phyloP scores from a whole-genome alignment of 768 basidiomycete species.

The Amanita pseudoporphyria region DNA sequence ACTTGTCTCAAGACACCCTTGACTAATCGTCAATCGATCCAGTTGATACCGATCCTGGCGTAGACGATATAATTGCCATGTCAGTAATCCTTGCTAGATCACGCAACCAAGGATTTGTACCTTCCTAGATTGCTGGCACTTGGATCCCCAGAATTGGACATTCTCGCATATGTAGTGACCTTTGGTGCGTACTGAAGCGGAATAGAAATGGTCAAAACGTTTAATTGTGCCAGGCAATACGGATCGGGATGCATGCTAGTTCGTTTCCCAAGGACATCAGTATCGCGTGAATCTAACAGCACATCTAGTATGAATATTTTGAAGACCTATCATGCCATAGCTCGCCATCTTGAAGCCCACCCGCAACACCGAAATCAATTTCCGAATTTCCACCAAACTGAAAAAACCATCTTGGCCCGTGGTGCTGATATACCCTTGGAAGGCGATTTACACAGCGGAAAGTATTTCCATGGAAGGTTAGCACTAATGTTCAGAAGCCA shows the following conservation, averaged over 20 bases:
- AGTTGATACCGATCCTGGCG: conserved; percentile 86
- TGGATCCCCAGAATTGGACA: conserved; percentile 75
- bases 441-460: conserved; percentile 65
- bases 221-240: conserved; percentile 52
- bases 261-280: conserved; percentile 19
- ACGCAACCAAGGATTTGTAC: not conserved
- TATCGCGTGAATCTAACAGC: not conserved
- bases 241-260: conserved; percentile 53
- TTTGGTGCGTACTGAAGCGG: conserved; percentile 43
- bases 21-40: not conserved
- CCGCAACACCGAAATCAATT: conserved; percentile 50
- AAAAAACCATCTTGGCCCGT: conserved; percentile 52
- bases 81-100: conserved; percentile 21
- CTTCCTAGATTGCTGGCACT: conserved; percentile 57
- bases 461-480: conserved; percentile 79
- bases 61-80: conserved; percentile 79
- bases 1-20: not conserved
- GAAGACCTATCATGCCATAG: conserved; percentile 64
- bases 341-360: conserved; percentile 42
- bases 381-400: conserved; percentile 42
- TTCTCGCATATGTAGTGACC: conserved; percentile 65
- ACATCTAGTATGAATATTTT: conserved; percentile 56
- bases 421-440: conserved; percentile 61
- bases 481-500: conserved; percentile 10
- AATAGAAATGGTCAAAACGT: not conserved